Evolutionary conservation across 75 land plant species (phyloP).

Genomic region (Selaginella tamariscina): DNA sequence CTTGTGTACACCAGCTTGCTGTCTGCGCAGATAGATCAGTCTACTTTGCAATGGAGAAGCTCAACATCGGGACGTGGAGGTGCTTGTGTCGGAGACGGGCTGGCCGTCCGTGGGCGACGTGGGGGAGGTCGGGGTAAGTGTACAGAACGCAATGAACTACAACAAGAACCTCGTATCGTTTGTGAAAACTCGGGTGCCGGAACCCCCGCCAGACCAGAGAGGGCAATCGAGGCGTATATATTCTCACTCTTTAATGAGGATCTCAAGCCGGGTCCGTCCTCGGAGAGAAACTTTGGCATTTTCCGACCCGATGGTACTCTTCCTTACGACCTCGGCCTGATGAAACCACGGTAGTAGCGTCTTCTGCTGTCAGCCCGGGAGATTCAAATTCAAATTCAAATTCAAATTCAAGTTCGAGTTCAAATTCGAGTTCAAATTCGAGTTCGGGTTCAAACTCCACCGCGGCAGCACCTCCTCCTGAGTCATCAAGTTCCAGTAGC

Average conservation of each 20-base stretch:
- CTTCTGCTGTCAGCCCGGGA: too few relatives aligned
- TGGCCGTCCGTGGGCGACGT: conserved; percentile 40
- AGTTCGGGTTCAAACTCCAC: not conserved
- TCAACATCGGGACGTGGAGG: conserved; percentile 19
- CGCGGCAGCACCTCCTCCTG: not conserved
- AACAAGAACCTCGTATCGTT: not conserved
- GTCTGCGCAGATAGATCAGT: conserved; percentile 66
- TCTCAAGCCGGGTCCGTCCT: not conserved
- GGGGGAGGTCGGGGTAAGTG: conserved; percentile 14
- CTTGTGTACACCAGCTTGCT: conserved; percentile 65
- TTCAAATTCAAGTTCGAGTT: not conserved
- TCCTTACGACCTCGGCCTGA: conserved; percentile 28
- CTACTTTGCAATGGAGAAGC: conserved; percentile 31
- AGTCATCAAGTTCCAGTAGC: not conserved
- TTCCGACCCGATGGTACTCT: conserved; percentile 32
- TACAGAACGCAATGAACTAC: not conserved
- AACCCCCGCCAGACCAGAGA: not conserved
- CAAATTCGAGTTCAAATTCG: not conserved
- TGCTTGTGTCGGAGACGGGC: conserved; percentile 41
- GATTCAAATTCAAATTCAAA: not conserved
- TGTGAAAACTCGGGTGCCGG: not conserved
- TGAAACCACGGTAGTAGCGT: not conserved
- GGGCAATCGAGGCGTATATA: not conserved
- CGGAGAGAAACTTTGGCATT: conserved; percentile 55
- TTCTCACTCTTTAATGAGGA: not conserved